A percentile compares a stretch with the other conserved stretches of the same genome.
Evolutionary conservation across 805 yeast species (phyloP).

Genomic region (Kodamaea nitidulidarum): DNA sequence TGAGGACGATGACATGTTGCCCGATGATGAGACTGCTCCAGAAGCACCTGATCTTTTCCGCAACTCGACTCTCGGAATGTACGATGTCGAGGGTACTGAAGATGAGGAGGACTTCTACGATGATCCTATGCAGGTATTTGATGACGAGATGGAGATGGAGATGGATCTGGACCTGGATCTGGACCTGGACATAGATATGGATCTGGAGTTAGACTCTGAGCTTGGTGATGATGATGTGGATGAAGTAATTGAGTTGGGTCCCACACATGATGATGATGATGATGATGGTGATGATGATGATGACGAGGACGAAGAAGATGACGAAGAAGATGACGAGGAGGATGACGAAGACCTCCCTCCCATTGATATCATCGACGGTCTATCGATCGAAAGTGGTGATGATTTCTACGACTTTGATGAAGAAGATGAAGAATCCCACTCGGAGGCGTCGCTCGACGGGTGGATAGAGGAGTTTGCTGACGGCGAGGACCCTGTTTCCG

Average conservation of each 20-base stretch:
- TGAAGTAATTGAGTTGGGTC: slow-evolving; percentile 7
- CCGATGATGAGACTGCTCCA: slow-evolving; percentile 48
- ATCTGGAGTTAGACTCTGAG: slow-evolving; percentile 13
- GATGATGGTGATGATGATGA: slow-evolving; percentile 13
- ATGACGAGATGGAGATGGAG: slow-evolving; percentile 23
- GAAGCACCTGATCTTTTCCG: slow-evolving; percentile 80
- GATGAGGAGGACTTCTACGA: slow-evolving; percentile 26
- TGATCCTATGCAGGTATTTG: slow-evolving; percentile 3
- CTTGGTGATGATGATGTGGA: slow-evolving; percentile 8
- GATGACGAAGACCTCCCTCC: slow-evolving; percentile 23
- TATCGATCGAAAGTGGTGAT: slow-evolving; percentile 27
- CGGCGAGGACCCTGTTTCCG: slow-evolving; percentile 21
- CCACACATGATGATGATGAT: slow-evolving; percentile 12
- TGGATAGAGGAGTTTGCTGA: slow-evolving; percentile 40
- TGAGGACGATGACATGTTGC: slow-evolving; percentile 49
- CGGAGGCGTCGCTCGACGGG: slow-evolving; percentile 36
- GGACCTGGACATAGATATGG: slow-evolving; percentile 23
- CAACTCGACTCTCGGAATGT: slow-evolving; percentile 92
- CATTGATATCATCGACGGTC: slow-evolving; percentile 34
- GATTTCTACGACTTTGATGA: slow-evolving; percentile 20
- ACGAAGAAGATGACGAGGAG: slow-evolving; percentile 41
- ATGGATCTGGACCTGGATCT: slow-evolving; percentile 22
- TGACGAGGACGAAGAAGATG: slow-evolving; percentile 41
- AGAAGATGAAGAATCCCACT: slow-evolving; percentile 28
- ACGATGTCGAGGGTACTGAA: slow-evolving; percentile 73